Evolutionary conservation across 768 basidiomycete genomes (phyloP).

Genomic region (Auricularia auricula-judae): DNA sequence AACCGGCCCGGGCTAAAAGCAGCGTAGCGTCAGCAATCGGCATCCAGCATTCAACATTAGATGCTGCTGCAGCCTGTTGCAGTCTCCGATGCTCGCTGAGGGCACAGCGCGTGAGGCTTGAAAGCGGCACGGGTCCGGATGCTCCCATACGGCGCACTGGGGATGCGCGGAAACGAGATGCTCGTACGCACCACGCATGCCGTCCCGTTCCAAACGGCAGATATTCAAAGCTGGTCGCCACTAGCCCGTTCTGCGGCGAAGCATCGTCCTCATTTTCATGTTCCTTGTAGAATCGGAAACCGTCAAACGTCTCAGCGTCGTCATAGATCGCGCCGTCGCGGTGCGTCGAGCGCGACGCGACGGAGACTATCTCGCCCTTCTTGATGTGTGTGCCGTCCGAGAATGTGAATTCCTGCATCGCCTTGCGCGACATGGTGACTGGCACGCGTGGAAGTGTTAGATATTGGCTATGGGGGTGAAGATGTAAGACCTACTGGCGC

Average conservation of each 20-base stretch:
- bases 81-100: too few species aligned
- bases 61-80: not conserved
- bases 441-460: too few species aligned
- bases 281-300: constrained; percentile 1
- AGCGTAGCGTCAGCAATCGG: too few species aligned
- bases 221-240: constrained; percentile 22
- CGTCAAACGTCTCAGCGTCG: constrained; percentile 2
- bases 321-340: constrained; percentile 1
- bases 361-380: constrained; percentile 13
- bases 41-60: not conserved
- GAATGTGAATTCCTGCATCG: constrained; percentile 22
- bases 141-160: too few species aligned
- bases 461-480: too few species aligned
- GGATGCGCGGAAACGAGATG: too few species aligned
- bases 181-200: constrained; percentile 20
- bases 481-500: too few species aligned
- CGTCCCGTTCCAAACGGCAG: constrained; percentile 27
- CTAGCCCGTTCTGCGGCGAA: constrained; percentile 17
- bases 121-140: too few species aligned
- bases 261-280: constrained; percentile 20
- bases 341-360: constrained; percentile 1
- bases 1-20: constrained; percentile 26
- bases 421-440: constrained; percentile 16
- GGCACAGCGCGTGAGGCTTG: too few species aligned
- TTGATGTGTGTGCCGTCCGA: constrained; percentile 22